Evolutionary conservation across 345 rosid genomes (phyloP).

Genomic region (Brassica juncea): DNA sequence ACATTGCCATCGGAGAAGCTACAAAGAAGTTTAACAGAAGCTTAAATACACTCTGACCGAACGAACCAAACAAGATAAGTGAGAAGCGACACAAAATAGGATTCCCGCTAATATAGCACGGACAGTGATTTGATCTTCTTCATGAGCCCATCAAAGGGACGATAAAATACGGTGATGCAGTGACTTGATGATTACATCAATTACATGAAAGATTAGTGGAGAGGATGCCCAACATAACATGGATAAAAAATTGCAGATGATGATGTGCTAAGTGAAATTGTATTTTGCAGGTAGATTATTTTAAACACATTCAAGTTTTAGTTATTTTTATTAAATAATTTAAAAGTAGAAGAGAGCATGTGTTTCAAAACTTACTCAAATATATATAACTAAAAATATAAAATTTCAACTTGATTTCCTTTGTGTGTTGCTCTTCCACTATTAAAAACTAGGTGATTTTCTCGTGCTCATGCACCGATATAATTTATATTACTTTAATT

Average conservation of each 20-base stretch:
- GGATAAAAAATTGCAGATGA: neutral
- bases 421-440: neutral
- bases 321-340: no score
- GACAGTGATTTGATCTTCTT: neutral
- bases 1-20: neutral
- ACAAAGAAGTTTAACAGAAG: neutral
- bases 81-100: neutral
- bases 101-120: neutral
- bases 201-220: neutral
- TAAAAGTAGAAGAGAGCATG: neutral
- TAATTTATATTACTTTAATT: no score
- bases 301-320: neutral
- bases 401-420: neutral
- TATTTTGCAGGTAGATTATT: neutral
- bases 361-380: neutral
- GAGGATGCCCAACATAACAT: neutral
- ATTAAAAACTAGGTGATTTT: neutral
- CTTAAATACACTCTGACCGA: neutral
- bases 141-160: neutral
- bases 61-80: neutral
- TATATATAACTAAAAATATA: neutral
- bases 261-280: neutral
- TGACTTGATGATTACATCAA: neutral
- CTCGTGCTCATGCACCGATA: no score
- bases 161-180: neutral